Percentiles rank a stretch among this genome's conserved stretches.
Evolutionary conservation across 2,329 filamentous ascomycete species (phyloP).

Genomic region (Beauveria varroae): DNA sequence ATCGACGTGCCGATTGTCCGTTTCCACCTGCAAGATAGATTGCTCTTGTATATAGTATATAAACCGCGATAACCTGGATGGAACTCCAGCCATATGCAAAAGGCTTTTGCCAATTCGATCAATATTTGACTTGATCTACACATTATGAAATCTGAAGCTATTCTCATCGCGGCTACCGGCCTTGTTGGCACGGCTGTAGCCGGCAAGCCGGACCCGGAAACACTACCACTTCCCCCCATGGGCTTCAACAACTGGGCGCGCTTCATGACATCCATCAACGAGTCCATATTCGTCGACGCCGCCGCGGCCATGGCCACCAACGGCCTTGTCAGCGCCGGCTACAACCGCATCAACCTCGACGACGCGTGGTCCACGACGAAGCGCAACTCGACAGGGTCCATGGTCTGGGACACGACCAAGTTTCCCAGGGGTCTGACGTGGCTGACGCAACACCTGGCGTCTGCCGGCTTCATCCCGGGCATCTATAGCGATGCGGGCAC

Average conservation of each 20-base stretch:
- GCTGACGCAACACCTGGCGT: constrained; percentile 30
- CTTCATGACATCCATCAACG: constrained; percentile 39
- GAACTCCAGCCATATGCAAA: too few species aligned
- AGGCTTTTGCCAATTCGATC: too few species aligned
- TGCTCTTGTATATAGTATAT: too few species aligned
- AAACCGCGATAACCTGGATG: too few species aligned
- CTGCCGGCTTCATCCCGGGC: constrained; percentile 32
- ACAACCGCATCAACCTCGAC: constrained; percentile 33
- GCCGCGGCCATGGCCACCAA: constrained; percentile 35
- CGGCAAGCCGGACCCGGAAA: not conserved
- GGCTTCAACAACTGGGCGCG: constrained; percentile 45
- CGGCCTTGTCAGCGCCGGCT: constrained; percentile 29
- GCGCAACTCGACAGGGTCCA: constrained; percentile 27
- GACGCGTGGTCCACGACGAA: constrained; percentile 34
- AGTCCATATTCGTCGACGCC: constrained; percentile 38
- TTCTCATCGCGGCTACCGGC: not conserved
- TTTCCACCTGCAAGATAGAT: too few species aligned
- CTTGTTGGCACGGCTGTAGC: not conserved
- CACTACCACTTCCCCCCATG: constrained; percentile 33
- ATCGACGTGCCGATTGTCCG: too few species aligned
- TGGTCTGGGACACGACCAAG: constrained; percentile 32
- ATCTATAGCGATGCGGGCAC: constrained; percentile 38
- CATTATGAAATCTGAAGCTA: not conserved
- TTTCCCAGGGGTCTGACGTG: constrained; percentile 36
- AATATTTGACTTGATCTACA: too few species aligned